Percentiles rank a stretch among this genome's conserved stretches.
These are phyloP conservation scores for Allium cepa DNA, from an alignment of 106 monocot species.

Conservation along the genomic window DNA sequence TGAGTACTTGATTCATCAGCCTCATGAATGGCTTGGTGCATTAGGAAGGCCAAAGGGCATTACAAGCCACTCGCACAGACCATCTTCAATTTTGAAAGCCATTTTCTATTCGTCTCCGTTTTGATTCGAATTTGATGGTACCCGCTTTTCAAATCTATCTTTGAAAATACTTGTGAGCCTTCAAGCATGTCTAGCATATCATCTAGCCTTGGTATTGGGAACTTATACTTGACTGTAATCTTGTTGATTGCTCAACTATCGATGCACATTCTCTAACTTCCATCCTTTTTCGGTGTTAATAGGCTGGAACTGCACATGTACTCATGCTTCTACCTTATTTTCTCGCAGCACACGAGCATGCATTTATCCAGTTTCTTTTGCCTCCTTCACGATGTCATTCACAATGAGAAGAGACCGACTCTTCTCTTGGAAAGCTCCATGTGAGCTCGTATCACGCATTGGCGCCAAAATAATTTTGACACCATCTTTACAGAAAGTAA, in stretches of 20 bases:
- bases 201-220: no score
- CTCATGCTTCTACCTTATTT: neutral
- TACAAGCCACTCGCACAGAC: conserved; percentile 1
- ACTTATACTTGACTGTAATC: no score
- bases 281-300: neutral
- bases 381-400: neutral
- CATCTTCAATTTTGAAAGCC: conserved; percentile 1
- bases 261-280: no score
- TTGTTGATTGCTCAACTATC: no score
- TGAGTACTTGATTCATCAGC: neutral
- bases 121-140: neutral
- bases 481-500: no score
- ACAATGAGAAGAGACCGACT: neutral
- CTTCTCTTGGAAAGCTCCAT: neutral
- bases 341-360: neutral
- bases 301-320: neutral
- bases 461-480: neutral
- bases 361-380: neutral
- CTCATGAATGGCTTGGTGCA: conserved; percentile 2
- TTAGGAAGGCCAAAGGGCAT: conserved; percentile 9
- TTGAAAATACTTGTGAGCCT: neutral
- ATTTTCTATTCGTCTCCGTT: conserved; percentile 9
- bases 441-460: neutral
- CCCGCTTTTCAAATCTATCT: neutral
- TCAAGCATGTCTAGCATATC: neutral